Base-by-base conservation (phyloP, 495 filamentous ascomycete species). In the Oleoguttula mirabilis region DNA sequence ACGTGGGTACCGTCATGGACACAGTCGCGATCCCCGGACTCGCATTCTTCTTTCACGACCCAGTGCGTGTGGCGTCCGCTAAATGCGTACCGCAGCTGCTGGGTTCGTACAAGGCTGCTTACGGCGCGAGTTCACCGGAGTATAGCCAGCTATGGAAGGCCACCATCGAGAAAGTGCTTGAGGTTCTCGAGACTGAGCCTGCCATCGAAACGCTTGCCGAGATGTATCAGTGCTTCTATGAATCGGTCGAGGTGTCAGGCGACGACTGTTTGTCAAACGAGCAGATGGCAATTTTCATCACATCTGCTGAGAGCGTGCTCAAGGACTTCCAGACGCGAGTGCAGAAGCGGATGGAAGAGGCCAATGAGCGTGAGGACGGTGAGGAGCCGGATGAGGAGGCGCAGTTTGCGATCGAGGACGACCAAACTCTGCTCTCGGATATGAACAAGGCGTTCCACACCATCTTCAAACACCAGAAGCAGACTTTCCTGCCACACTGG, bases 371-470 rank as follows among this genome's bases (percentile, higher is more conserved):
- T 2, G 73, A 78, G 3, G 88, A 90, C 32, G 88, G 92, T 30
- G 82, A 87, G 40, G 86, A 94, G 50, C 80, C 88, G 40, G 69
- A 70, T 3, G 83, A 88, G 50, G 84, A 88, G 21, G 75, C 79
- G 36, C 61, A 88, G 4, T 82, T 90, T 53, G 92, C 92, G 4
- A 83, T 99, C 24, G 92, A 99, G 61, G 92, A 99, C 51, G 92
- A 99, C 58, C 90, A 96, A 60, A 88, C 84, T 20, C 67, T 99
- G 16, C 76, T 99, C 35, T 94, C 88, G 7, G 92, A 99, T 56
- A 99, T 99, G 92, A 99, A 96, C 77, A 99, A 99, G 68, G 86
- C 92, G 0, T 99, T 94, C 75, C 92, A 99, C 62, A 90, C 84
- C 32, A 86, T 99, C 53, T 96, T 96, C 69, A 95, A 95, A 70